Percentiles rank a stretch among this genome's conserved stretches.
phyloP scores from a whole-genome alignment of 2,329 filamentous ascomycete species.

The Penicillium palitans region DNA sequence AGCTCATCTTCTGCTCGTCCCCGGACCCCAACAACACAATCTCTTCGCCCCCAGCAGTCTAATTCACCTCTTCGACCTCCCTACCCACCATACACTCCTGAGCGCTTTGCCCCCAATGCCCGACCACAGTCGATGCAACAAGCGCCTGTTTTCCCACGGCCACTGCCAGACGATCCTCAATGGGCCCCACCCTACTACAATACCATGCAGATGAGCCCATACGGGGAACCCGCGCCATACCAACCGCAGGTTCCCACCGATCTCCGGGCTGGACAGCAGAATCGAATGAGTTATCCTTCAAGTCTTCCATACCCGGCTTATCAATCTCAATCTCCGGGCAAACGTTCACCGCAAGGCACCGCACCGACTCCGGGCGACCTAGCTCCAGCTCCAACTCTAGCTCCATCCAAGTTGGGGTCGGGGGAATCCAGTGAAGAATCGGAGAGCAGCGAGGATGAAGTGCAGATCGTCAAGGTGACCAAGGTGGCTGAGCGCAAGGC shows the following conservation, averaged over 20 bases:
- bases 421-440: conserved; percentile 22
- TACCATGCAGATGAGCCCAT: conserved; percentile 28
- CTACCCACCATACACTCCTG: conserved; percentile 31
- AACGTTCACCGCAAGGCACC: conserved; percentile 18
- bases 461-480: conserved; percentile 30
- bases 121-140: conserved; percentile 40
- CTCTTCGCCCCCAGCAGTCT: conserved; percentile 39
- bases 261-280: conserved; percentile 31
- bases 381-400: background rate
- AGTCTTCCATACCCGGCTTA: conserved; percentile 25
- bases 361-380: conserved; percentile 8
- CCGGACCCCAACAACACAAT: conserved; percentile 45
- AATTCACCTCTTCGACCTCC: conserved; percentile 37
- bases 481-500: conserved; percentile 30
- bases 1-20: conserved; percentile 45
- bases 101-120: conserved; percentile 40
- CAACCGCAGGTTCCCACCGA: conserved; percentile 32
- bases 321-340: conserved; percentile 21
- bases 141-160: conserved; percentile 37
- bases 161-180: conserved; percentile 52
- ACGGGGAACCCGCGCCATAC: conserved; percentile 33
- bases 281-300: conserved; percentile 22
- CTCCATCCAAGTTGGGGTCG: conserved; percentile 16
- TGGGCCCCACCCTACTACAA: conserved; percentile 44
- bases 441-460: conserved; percentile 33